Percentiles rank a stretch among this genome's conserved stretches.
Evolutionary conservation across 2,329 filamentous ascomycete species (phyloP).

Genomic region (Stagonosporopsis cucurbitacearum): DNA sequence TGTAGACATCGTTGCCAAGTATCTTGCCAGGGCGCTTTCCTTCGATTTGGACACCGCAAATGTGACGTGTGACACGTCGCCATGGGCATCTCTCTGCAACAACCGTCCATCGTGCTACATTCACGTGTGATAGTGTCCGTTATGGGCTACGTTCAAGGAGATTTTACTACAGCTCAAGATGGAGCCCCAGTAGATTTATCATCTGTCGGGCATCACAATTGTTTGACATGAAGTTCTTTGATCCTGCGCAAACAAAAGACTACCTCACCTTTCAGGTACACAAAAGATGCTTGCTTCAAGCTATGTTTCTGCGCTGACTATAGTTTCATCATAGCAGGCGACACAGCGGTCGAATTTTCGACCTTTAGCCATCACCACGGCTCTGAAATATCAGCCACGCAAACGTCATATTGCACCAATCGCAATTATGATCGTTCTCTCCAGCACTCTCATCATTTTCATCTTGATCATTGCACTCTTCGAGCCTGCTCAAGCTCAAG

Average conservation of each 20-base stretch:
- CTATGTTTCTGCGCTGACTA: background rate
- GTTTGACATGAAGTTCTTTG: background rate
- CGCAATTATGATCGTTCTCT: slow-evolving; percentile 6
- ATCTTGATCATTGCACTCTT: slow-evolving; percentile 1
- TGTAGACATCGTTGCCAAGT: background rate
- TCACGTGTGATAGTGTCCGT: slow-evolving; percentile 3
- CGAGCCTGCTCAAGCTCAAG: slow-evolving; percentile 7
- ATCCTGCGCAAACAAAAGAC: background rate
- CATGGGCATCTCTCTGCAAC: slow-evolving; percentile 4
- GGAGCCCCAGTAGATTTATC: background rate
- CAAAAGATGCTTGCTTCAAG: background rate
- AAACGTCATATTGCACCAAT: slow-evolving; percentile 4
- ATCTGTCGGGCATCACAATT: background rate
- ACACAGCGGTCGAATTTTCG: slow-evolving; percentile 6
- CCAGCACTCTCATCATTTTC: slow-evolving; percentile 1
- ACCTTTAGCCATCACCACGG: slow-evolving; percentile 6
- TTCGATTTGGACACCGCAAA: background rate
- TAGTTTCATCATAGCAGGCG: background rate
- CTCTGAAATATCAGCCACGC: background rate
- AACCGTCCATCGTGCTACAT: slow-evolving; percentile 9
- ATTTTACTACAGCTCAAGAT: background rate
- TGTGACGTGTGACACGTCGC: slow-evolving; percentile 4
- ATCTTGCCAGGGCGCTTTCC: background rate
- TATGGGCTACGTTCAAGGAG: background rate
- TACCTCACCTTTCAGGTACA: slow-evolving; percentile 3